Base-by-base conservation (phyloP, 768 basidiomycete genomes). In the Chlorophyllum brunneum region DNA sequence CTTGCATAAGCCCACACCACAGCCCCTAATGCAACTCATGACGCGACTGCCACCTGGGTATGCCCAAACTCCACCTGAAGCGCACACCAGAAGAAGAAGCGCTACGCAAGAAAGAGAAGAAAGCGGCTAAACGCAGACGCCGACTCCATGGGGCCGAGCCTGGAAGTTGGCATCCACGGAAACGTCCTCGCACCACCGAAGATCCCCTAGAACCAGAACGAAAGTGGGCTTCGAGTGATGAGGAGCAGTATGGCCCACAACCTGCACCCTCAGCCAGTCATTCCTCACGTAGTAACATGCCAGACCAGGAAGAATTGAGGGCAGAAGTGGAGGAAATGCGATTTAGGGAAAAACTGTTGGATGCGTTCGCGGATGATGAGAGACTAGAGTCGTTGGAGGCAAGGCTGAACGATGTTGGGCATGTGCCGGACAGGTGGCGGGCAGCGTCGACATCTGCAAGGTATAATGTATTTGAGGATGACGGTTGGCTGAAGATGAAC, bases 331-430 rank as follows among this genome's bases (percentile, higher is more conserved):
- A 91, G 55, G 86, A 90, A 44, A 65, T 72, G 51, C 69, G 69
- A 24, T 94, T 91, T 64, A 72, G 79, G 37, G 84, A 87, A 58
- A 92, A 83, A 69, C 74, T 92, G 72, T 80, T 80, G 58, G 81
- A 76, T 39, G 87, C 86, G 8, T 70, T 87, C 60, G 85, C 75
- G 39, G 87, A 90, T 26, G 89, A 92, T 55, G 83, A 85, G 53
- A 72, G 81, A 36, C 63, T 88, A 27, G 84, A 87, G 54, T 72
- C 72, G 2, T 61, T 90, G 34, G 78, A 87, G 63, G 73, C 83
- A 3, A 75, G 70, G 31, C 70, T 91, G 58, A 88, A 86, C 56
- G 76, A 80, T 40, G 88, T 82, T 64, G 75, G 77, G 2, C 88
- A 88, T 65, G 70, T 92, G 2, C 92, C 91, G 4, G 73, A 79